A percentile compares a stretch with the other conserved stretches of the same genome.
These are phyloP conservation scores for Platanus orientalis DNA, from an alignment of 164 flowering plant genomes.

Conservation along the genomic window DNA sequence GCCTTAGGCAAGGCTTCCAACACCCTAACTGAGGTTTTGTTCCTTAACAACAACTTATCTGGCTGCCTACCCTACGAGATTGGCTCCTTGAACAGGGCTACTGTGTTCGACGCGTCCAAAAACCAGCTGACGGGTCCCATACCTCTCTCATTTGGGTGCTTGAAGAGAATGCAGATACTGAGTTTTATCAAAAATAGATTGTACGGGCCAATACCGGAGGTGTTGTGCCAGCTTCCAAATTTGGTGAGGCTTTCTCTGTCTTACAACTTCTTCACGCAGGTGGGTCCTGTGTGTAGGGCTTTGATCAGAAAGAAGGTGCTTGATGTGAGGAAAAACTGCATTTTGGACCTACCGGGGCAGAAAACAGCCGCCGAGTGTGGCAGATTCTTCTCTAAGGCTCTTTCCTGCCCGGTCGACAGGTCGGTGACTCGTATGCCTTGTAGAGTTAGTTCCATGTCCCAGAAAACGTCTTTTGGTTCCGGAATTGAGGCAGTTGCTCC, in stretches of 20 bases:
- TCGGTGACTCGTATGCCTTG: conserved; percentile 32
- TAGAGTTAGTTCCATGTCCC: conserved; percentile 1
- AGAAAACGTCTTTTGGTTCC: neutral
- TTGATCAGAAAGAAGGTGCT: conserved; percentile 35
- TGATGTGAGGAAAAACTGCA: conserved; percentile 49
- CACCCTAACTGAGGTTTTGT: conserved; percentile 33
- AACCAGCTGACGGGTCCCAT: conserved; percentile 47
- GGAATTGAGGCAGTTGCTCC: no score
- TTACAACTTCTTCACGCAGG: conserved; percentile 36
- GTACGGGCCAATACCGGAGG: conserved; percentile 48
- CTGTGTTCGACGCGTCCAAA: conserved; percentile 37
- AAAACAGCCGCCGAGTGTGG: conserved; percentile 39
- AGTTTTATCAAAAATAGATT: conserved; percentile 37
- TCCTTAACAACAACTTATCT: conserved; percentile 39
- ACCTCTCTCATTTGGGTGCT: conserved; percentile 44
- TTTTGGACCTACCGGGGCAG: conserved; percentile 40
- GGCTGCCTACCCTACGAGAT: conserved; percentile 62
- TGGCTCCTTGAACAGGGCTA: conserved; percentile 35
- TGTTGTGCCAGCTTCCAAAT: conserved; percentile 30
- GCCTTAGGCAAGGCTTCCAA: conserved; percentile 28
- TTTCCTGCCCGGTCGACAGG: conserved; percentile 28
- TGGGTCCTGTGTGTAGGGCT: conserved; percentile 34
- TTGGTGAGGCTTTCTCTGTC: conserved; percentile 38
- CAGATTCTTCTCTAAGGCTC: conserved; percentile 29
- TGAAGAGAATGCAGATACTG: conserved; percentile 35